phyloP scores from a whole-genome alignment of 257 asterid genomes.

The Echites panduratus region DNA sequence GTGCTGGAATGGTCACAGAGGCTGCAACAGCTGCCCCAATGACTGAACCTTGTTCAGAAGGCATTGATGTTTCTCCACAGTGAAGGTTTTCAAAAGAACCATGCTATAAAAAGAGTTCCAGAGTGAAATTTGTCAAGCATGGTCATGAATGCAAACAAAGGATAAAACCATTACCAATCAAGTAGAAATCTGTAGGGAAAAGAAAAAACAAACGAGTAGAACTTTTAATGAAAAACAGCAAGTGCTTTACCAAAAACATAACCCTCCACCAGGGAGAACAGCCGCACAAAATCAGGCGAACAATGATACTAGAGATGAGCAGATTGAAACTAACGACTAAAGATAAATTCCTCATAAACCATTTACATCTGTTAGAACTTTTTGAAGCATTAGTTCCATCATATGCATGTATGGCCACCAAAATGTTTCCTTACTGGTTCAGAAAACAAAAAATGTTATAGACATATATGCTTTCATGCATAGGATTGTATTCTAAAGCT shows the following conservation, averaged over 20 bases:
- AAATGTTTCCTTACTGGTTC: background rate
- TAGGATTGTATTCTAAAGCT: background rate
- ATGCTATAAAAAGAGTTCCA: conserved; percentile 40
- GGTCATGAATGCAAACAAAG: conserved; percentile 8
- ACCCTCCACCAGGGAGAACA: too few relatives aligned
- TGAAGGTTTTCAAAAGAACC: conserved; percentile 82
- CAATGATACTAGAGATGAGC: background rate
- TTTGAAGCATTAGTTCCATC: too few relatives aligned
- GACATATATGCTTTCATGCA: background rate
- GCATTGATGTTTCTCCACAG: conserved; percentile 50
- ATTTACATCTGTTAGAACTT: too few relatives aligned
- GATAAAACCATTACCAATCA: conserved; percentile 1
- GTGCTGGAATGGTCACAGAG: conserved; percentile 63
- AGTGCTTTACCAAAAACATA: background rate
- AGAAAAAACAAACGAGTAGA: background rate
- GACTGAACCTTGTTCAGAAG: conserved; percentile 69
- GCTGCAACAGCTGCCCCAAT: conserved; percentile 93
- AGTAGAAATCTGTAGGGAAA: background rate
- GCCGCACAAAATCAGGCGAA: background rate
- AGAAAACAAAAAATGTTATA: background rate
- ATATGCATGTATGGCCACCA: too few relatives aligned
- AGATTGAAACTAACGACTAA: background rate
- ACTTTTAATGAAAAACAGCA: background rate
- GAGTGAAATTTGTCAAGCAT: conserved; percentile 31
- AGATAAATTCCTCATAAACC: background rate